Evolutionary conservation across 1,284 basidiomycete genomes (phyloP).

Genomic region (Malassezia slooffiae): DNA sequence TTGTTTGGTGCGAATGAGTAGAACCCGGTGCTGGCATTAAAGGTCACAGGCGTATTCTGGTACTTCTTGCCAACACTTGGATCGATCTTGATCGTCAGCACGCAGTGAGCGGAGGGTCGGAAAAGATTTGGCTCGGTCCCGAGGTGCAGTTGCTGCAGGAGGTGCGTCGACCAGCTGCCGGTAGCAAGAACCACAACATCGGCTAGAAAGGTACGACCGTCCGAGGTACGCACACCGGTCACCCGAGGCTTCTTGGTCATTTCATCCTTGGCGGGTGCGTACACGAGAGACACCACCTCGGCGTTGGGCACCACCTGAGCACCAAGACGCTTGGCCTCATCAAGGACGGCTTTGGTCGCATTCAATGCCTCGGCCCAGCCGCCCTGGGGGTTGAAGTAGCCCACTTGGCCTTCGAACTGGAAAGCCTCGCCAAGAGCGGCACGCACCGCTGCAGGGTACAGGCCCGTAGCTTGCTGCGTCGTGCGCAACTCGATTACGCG

Average conservation of each 20-base stretch:
- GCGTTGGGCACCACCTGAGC: constrained; percentile 55
- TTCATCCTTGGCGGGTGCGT: constrained; percentile 22
- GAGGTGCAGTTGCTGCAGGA: constrained; percentile 50
- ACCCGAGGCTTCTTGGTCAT: constrained; percentile 49
- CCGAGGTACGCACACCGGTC: constrained; percentile 57
- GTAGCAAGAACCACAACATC: constrained; percentile 58
- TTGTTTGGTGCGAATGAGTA: constrained; percentile 56
- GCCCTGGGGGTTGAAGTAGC: constrained; percentile 64
- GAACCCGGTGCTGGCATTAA: constrained; percentile 51
- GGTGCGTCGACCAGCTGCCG: constrained; percentile 71
- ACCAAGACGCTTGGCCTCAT: constrained; percentile 55
- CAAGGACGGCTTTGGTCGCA: constrained; percentile 56
- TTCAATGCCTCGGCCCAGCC: constrained; percentile 76
- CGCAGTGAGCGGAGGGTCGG: constrained; percentile 52
- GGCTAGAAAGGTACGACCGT: constrained; percentile 55
- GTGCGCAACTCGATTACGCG: background rate
- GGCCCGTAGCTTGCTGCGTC: constrained; percentile 11
- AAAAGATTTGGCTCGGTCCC: background rate
- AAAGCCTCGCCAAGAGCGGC: constrained; percentile 14
- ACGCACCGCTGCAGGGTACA: constrained; percentile 8
- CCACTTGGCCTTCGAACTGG: constrained; percentile 30
- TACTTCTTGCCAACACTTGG: constrained; percentile 59
- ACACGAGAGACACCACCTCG: constrained; percentile 45
- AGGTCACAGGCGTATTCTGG: constrained; percentile 58
- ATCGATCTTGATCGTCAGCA: constrained; percentile 64